Evolutionary conservation across 2,329 filamentous ascomycete species (phyloP).

Genomic region (Zymoseptoria brevis): DNA sequence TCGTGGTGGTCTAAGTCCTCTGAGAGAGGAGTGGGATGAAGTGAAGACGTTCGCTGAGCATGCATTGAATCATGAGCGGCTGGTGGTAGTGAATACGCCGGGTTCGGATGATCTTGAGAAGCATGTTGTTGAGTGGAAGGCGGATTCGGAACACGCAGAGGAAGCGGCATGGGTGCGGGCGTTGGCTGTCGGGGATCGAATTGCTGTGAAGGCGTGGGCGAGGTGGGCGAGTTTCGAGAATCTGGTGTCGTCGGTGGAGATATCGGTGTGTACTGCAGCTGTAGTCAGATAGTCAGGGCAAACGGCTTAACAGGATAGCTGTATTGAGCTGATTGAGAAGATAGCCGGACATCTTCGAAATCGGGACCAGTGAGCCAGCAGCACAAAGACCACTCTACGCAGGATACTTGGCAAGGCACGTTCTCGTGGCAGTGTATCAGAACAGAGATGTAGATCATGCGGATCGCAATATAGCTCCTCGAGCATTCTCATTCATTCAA

Average conservation of each 20-base stretch:
- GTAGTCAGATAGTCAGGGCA: neutral
- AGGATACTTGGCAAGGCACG: neutral
- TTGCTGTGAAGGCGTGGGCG: neutral
- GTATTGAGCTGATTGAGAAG: too few species aligned
- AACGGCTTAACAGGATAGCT: neutral
- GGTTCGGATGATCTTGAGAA: neutral
- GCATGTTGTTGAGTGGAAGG: slow-evolving; percentile 1
- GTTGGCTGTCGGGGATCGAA: neutral
- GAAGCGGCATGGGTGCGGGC: neutral
- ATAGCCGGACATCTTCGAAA: neutral
- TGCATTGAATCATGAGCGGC: neutral
- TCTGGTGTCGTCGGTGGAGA: neutral
- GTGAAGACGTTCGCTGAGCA: neutral
- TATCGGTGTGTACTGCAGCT: neutral
- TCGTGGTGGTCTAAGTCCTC: slow-evolving; percentile 33
- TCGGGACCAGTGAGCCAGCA: neutral
- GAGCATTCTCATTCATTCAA: slow-evolving; percentile 1
- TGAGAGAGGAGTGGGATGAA: slow-evolving; percentile 29
- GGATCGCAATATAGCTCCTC: neutral
- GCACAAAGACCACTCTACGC: neutral
- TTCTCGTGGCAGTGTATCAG: neutral
- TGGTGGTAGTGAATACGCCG: neutral
- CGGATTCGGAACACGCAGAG: neutral
- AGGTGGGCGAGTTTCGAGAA: neutral
- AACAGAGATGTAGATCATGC: neutral